A percentile compares a stretch with the other conserved stretches of the same genome.
These are phyloP conservation scores for Clonostachys byssicola DNA, from an alignment of 2,329 filamentous ascomycete species.

Conservation along the genomic window DNA sequence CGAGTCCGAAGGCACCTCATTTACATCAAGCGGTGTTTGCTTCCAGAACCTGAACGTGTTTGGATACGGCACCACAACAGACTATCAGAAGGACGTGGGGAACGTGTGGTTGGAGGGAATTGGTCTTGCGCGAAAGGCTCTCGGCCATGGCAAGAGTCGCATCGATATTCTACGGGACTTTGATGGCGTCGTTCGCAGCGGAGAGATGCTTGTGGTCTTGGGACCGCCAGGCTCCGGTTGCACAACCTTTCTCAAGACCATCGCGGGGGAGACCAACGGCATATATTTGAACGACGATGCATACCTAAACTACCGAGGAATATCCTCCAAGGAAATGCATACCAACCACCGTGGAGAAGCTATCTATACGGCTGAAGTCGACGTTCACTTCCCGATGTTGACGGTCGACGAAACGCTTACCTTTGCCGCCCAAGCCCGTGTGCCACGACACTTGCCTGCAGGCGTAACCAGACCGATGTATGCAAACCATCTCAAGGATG, in stretches of 20 bases:
- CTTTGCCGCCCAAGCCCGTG: slow-evolving; percentile 53
- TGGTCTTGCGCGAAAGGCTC: too few relatives aligned
- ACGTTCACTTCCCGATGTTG: slow-evolving; percentile 56
- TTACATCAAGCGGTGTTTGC: slow-evolving; percentile 23
- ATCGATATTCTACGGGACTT: slow-evolving; percentile 45
- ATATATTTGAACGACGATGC: slow-evolving; percentile 54
- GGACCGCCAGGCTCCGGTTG: slow-evolving; percentile 54
- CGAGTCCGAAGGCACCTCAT: slow-evolving; percentile 16
- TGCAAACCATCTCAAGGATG: slow-evolving; percentile 44
- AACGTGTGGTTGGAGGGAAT: slow-evolving; percentile 12
- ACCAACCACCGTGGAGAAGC: slow-evolving; percentile 52
- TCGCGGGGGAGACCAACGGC: slow-evolving; percentile 58
- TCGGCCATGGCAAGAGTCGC: neutral
- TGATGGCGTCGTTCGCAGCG: slow-evolving; percentile 47
- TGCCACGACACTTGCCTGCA: slow-evolving; percentile 38
- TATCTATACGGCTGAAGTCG: slow-evolving; percentile 63
- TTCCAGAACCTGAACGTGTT: slow-evolving; percentile 41
- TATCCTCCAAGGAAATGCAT: slow-evolving; percentile 53
- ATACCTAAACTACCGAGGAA: slow-evolving; percentile 60
- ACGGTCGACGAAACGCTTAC: slow-evolving; percentile 57
- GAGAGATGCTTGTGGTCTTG: slow-evolving; percentile 53
- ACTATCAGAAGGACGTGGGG: slow-evolving; percentile 38
- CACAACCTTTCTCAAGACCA: slow-evolving; percentile 59
- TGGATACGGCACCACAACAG: slow-evolving; percentile 41
- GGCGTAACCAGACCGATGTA: slow-evolving; percentile 34